These are phyloP conservation scores for Edhazardia aedis DNA, from an alignment of 371 early-diverging fungal genomes.

Conservation along the genomic window DNA sequence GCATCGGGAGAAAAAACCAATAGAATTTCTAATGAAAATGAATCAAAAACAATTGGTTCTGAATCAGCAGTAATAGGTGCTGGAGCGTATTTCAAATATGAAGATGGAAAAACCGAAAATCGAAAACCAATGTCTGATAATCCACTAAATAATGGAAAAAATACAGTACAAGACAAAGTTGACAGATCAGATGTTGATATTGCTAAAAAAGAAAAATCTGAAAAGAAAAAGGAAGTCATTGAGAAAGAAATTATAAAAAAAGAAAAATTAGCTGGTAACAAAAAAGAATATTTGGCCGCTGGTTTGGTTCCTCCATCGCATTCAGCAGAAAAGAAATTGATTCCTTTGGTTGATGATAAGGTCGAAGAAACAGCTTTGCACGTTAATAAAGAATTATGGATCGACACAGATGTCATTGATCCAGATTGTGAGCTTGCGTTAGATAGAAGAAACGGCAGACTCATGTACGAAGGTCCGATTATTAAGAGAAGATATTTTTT, in stretches of 20 bases:
- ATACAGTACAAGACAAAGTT: neutral
- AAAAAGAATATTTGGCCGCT: neutral
- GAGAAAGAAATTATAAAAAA: neutral
- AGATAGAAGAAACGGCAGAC: slow-evolving; percentile 13
- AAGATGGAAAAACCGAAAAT: no score
- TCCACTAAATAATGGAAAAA: neutral
- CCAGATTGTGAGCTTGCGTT: slow-evolving; percentile 13
- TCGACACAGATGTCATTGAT: neutral
- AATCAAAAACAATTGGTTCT: no score
- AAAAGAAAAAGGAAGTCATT: neutral
- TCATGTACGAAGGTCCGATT: slow-evolving; percentile 21
- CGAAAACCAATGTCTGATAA: no score
- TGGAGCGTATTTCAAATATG: no score
- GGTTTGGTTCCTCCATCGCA: neutral
- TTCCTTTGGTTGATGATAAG: neutral
- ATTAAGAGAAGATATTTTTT: slow-evolving; percentile 30
- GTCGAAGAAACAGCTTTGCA: neutral
- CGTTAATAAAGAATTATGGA: neutral
- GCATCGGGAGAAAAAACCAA: neutral
- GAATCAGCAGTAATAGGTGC: no score
- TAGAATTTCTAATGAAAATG: no score
- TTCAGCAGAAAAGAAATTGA: neutral
- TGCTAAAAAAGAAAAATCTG: neutral
- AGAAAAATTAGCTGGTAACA: neutral
- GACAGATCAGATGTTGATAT: neutral